Evolutionary conservation across 2,329 filamentous ascomycete genomes (phyloP).

Genomic region (Pseudogymnoascus sp.): DNA sequence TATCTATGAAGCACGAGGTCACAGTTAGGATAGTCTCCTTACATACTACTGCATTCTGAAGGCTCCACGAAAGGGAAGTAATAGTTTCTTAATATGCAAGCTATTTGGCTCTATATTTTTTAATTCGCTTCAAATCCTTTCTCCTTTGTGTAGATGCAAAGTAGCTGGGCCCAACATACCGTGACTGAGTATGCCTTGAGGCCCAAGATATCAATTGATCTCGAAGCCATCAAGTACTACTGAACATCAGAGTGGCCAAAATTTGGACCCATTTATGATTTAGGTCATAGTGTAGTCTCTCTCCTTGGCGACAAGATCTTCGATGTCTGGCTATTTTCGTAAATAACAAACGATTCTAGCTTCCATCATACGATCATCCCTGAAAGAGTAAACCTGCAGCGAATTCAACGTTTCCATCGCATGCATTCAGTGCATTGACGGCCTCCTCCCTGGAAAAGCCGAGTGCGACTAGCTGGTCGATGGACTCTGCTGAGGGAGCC

Average conservation of each 20-base stretch:
- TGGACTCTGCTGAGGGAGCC: slow-evolving; percentile 47
- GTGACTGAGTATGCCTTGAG: neutral
- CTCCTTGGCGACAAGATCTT: neutral
- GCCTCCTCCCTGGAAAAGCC: slow-evolving; percentile 72
- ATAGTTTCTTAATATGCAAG: neutral
- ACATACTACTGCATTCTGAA: neutral
- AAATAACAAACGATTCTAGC: neutral
- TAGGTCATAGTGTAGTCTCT: neutral
- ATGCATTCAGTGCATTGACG: slow-evolving; percentile 70
- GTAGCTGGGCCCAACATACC: neutral
- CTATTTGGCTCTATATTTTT: neutral
- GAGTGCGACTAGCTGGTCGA: slow-evolving; percentile 67
- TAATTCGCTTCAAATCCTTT: neutral
- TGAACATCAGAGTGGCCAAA: neutral
- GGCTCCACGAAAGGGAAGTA: neutral
- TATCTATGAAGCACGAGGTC: neutral
- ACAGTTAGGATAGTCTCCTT: neutral
- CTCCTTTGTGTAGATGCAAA: neutral
- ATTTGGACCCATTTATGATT: neutral
- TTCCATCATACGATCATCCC: slow-evolving; percentile 25
- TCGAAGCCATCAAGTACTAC: neutral
- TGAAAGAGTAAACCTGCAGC: slow-evolving; percentile 74
- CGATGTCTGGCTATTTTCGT: neutral
- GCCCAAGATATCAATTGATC: neutral
- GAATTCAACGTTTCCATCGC: slow-evolving; percentile 76